A percentile compares a stretch with the other conserved stretches of the same genome.
Conservation (phyloP, 2,329 filamentous ascomycete species). For the Calonectria naviculata region DNA sequence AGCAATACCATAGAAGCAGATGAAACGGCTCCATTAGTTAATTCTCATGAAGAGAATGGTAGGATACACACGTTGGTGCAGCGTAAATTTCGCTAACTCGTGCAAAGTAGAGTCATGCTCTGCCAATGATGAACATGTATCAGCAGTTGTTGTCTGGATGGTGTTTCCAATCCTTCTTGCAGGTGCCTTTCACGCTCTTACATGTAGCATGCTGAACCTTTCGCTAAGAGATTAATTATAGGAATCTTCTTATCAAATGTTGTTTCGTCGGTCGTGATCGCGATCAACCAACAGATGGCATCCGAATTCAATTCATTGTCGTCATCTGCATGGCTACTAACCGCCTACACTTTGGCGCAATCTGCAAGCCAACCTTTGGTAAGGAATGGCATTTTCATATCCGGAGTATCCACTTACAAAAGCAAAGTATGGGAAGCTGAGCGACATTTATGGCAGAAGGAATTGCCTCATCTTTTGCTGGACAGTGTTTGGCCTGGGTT, state of each 20-base stretch:
- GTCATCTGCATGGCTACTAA: conserved; percentile 14
- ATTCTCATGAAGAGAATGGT: background rate
- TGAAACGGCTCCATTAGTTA: background rate
- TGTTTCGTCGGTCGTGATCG: conserved; percentile 23
- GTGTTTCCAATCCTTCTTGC: conserved; percentile 7
- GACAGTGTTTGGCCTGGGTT: conserved; percentile 11
- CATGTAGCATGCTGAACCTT: too few relatives aligned
- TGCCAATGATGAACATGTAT: background rate
- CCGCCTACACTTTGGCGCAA: conserved; percentile 12
- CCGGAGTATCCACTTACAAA: too few relatives aligned
- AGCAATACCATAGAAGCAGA: background rate
- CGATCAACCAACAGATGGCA: conserved; percentile 23
- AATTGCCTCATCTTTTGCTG: conserved; percentile 13
- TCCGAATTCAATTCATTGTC: conserved; percentile 16
- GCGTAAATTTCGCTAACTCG: background rate
- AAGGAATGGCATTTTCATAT: background rate
- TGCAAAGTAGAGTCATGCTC: background rate
- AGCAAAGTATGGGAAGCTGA: conserved; percentile 17
- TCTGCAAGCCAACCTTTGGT: conserved; percentile 16
- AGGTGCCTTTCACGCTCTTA: background rate
- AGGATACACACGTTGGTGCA: background rate
- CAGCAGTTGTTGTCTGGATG: background rate
- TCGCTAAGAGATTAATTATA: background rate
- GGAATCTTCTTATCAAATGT: conserved; percentile 25
- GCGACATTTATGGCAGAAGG: conserved; percentile 17